Percentiles rank a stretch among this genome's conserved stretches.
phyloP scores from a whole-genome alignment of 2,329 filamentous ascomycete genomes.

The Ascochyta koolunga region DNA sequence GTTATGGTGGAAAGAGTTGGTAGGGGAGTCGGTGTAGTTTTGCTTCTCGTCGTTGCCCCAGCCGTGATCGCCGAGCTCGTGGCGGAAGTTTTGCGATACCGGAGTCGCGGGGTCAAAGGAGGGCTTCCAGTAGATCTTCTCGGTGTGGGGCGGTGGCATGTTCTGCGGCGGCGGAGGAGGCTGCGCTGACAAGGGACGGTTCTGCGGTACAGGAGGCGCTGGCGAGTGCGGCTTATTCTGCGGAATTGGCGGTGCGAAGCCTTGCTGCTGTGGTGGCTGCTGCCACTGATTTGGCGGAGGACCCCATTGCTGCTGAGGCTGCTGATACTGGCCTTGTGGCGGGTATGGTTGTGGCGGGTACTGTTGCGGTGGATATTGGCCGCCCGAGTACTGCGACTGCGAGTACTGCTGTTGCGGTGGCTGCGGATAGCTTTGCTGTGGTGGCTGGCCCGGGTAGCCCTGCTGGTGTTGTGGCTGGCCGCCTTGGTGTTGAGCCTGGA shows the following conservation, averaged over 20 bases:
- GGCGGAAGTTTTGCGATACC: constrained; percentile 59
- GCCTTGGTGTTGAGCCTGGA: constrained; percentile 28
- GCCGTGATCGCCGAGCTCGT: constrained; percentile 63
- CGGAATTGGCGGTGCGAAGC: constrained; percentile 38
- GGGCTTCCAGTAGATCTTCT: constrained; percentile 60
- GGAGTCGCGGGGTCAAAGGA: constrained; percentile 56
- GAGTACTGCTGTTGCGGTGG: constrained; percentile 23
- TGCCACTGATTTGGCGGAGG: constrained; percentile 32
- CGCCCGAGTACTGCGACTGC: constrained; percentile 26
- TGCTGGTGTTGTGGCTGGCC: constrained; percentile 30
- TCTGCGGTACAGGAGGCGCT: constrained; percentile 32
- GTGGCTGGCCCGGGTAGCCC: constrained; percentile 27
- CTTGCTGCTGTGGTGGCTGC: constrained; percentile 32
- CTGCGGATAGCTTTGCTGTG: constrained; percentile 23
- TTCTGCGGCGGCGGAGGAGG: constrained; percentile 40
- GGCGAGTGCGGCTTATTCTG: constrained; percentile 40
- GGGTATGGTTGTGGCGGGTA: constrained; percentile 29
- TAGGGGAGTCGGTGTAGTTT: constrained; percentile 58
- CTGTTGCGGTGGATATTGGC: constrained; percentile 29
- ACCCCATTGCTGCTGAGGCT: constrained; percentile 28
- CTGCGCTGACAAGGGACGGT: constrained; percentile 34
- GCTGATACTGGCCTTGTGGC: constrained; percentile 26
- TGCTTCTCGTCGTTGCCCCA: constrained; percentile 68
- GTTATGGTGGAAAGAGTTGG: constrained; percentile 62
- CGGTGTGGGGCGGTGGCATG: constrained; percentile 27